A percentile compares a stretch with the other conserved stretches of the same genome.
phyloP scores from a whole-genome alignment of 164 flowering plant species.

The Magnolia kwangsiensis region DNA sequence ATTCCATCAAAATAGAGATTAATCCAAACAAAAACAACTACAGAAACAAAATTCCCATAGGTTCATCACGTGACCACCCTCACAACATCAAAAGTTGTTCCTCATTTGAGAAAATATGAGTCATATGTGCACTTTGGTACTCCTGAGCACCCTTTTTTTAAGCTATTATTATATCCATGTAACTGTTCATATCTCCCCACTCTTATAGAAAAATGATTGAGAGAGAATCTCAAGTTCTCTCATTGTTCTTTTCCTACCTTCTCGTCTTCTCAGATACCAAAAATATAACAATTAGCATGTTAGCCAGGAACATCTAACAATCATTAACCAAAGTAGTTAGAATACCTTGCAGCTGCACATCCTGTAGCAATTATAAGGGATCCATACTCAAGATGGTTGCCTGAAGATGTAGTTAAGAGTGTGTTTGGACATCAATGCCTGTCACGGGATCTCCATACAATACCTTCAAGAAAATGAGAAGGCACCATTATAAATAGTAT shows the following conservation, averaged over 20 bases:
- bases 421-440: conserved; percentile 55
- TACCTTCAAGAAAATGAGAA: conserved; percentile 42
- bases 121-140: too few species aligned
- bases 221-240: background rate
- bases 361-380: conserved; percentile 89
- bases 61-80: background rate
- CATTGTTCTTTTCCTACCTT: background rate
- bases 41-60: background rate
- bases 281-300: background rate
- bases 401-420: conserved; percentile 71
- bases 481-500: background rate
- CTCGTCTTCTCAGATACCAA: background rate
- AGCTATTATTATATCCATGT: background rate
- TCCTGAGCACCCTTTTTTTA: too few species aligned
- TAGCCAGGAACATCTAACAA: background rate
- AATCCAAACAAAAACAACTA: too few species aligned
- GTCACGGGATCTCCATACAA: conserved; percentile 80
- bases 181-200: background rate
- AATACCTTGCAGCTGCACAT: conserved; percentile 79
- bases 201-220: background rate
- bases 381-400: conserved; percentile 82
- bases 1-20: too few species aligned
- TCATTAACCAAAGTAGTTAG: conserved; percentile 3
- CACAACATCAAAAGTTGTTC: too few species aligned
- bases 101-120: too few species aligned